Evolutionary conservation across 768 basidiomycete genomes (phyloP).

Genomic region (Agaricus subrufescens): DNA sequence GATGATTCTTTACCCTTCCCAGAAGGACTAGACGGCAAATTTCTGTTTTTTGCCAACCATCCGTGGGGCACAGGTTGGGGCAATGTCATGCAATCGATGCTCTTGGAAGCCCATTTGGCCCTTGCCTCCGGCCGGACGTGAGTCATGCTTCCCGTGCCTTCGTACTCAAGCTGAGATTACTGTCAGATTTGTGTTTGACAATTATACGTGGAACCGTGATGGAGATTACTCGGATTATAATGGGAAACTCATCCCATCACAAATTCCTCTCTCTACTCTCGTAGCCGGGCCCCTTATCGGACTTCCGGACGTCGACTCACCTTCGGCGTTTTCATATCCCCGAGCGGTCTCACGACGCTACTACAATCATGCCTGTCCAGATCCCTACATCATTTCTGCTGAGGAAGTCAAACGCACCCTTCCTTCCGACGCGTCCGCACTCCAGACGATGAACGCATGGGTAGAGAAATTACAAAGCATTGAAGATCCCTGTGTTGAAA

Average conservation of each 20-base stretch:
- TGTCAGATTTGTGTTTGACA: constrained; percentile 51
- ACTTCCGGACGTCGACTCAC: neutral
- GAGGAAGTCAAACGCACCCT: constrained; percentile 23
- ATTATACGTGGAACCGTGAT: constrained; percentile 50
- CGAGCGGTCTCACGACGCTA: constrained; percentile 41
- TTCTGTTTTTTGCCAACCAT: constrained; percentile 48
- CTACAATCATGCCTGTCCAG: constrained; percentile 45
- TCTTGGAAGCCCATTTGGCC: constrained; percentile 48
- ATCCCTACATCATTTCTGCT: constrained; percentile 15
- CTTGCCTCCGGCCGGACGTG: constrained; percentile 43
- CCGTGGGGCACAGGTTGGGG: constrained; percentile 53
- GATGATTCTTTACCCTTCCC: constrained; percentile 31
- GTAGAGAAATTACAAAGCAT: constrained; percentile 35
- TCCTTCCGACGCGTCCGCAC: constrained; percentile 20
- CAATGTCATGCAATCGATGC: constrained; percentile 54
- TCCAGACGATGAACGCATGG: constrained; percentile 40
- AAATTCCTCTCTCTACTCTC: constrained; percentile 50
- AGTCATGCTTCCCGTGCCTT: constrained; percentile 16
- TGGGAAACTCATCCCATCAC: constrained; percentile 46
- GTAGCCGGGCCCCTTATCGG: constrained; percentile 36
- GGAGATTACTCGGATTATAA: constrained; percentile 42
- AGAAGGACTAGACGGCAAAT: constrained; percentile 35
- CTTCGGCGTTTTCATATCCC: constrained; percentile 27
- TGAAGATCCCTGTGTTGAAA: constrained; percentile 46
- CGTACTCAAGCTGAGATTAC: neutral